Base-by-base conservation (phyloP, 441 rosid species). In the Populus hybrid region DNA sequence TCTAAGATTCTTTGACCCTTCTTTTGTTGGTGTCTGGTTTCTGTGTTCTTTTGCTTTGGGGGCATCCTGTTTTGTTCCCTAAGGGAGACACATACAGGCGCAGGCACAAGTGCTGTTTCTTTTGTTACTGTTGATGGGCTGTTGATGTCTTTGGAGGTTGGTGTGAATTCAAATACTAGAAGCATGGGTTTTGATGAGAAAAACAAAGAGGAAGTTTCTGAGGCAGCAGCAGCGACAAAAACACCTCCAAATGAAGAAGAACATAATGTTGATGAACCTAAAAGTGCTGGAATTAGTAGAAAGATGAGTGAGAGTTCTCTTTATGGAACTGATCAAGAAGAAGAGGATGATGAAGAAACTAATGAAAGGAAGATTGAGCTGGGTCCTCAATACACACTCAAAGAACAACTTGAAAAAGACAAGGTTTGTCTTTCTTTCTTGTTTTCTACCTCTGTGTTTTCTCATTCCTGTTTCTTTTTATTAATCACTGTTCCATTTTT, bases 261-360 rank as follows among this genome's bases (percentile, higher is more conserved):
- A 53, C 4, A 30, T 30, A 30, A 30, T 30, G 83, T 3, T 46
- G 82, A 68, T 40, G 87, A 80, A 32, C 28, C 59, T 73, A 53
- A 74, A 66, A 71, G 28, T 5, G 79, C 67, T 68, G 82, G 66
- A 28, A 67, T 87, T 4, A 67, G 86, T 9, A 84, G 85, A 72
- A 83, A 84, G 12, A 75, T 77, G 84, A 84, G 84, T 50, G 97
- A 88, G 50, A 71, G 85, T 40, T 87, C 93, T 79, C 46, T 86
- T 40, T 75, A 70, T 72, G 81, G 81, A 53, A 78, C 89, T 19
- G 93, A 84, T 69, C 89, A 89, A 9, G 91, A 84, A 72, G 91
- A 89, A 11, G 92, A 90, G 5, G 92, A 84, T 2, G 93, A 89
- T 18, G 85, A 81, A 10, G 80, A 85, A 14, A 91, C 86, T n/a